A percentile compares a stretch with the other conserved stretches of the same genome.
Conservation (phyloP, 768 basidiomycete species). For the Kwoniella dejecticola region DNA sequence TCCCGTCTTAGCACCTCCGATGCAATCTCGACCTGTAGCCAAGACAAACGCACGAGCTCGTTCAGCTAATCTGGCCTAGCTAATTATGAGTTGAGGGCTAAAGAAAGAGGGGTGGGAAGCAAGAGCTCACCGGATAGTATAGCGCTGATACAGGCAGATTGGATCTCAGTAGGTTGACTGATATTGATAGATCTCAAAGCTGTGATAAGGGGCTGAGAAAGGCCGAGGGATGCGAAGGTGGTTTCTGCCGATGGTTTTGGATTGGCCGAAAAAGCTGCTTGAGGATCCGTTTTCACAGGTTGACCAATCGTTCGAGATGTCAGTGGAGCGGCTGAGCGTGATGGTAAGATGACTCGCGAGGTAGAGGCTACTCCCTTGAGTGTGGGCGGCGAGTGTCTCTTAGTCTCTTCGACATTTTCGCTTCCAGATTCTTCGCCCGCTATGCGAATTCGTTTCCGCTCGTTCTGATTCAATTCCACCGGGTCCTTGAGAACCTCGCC, state of each 20-base stretch:
- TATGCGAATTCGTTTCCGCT: too few relatives aligned
- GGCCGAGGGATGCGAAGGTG: conserved; percentile 56
- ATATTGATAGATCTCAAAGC: conserved; percentile 84
- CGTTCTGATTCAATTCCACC: too few relatives aligned
- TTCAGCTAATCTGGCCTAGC: background rate
- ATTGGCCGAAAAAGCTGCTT: conserved; percentile 1
- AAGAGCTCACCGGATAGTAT: conserved; percentile 72
- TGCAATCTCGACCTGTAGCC: conserved; percentile 90
- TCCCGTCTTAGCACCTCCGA: conserved; percentile 96
- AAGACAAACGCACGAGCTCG: background rate
- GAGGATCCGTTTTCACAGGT: conserved; percentile 6
- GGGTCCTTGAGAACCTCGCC: too few relatives aligned
- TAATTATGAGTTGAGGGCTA: background rate
- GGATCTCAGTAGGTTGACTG: conserved; percentile 77
- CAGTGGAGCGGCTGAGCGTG: conserved; percentile 1
- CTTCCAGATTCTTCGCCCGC: too few relatives aligned
- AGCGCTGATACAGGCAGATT: conserved; percentile 84
- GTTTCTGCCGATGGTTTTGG: conserved; percentile 36
- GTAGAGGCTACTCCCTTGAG: background rate
- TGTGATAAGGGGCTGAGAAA: conserved; percentile 61
- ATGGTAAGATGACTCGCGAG: conserved; percentile 21
- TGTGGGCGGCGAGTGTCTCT: background rate
- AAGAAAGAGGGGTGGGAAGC: too few relatives aligned
- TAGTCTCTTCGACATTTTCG: conserved; percentile 3
- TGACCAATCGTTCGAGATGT: background rate